These are phyloP conservation scores for Fraxinus excelsior DNA, from an alignment of 257 asterid species.

Conservation along the genomic window DNA sequence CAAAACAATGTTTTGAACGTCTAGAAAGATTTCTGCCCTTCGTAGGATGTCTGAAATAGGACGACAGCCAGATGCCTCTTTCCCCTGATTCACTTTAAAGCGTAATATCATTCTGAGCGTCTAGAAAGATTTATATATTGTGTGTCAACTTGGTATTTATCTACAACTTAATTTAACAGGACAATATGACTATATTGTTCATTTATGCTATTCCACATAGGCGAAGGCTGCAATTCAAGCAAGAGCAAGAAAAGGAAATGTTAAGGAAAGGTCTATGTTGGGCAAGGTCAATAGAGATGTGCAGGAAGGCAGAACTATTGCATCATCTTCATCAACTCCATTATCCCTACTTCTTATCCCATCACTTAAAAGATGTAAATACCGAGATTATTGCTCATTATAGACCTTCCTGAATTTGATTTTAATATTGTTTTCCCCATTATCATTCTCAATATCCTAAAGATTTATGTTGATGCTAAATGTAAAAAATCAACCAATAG, in stretches of 20 bases:
- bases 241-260: conserved; percentile 73
- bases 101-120: background rate
- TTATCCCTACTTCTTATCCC: conserved; percentile 78
- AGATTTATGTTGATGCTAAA: background rate
- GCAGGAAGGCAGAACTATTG: conserved; percentile 62
- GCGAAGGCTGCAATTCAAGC: conserved; percentile 93
- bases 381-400: background rate
- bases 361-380: conserved; percentile 82
- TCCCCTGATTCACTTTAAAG: background rate
- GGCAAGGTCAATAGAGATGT: conserved; percentile 64
- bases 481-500: background rate
- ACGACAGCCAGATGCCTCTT: too few relatives aligned
- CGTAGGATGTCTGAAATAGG: too few relatives aligned
- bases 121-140: background rate
- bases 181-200: conserved; percentile 21
- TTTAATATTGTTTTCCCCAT: background rate
- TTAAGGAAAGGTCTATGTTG: conserved; percentile 68
- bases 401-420: conserved; percentile 5
- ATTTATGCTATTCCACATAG: conserved; percentile 42
- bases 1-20: conserved; percentile 78
- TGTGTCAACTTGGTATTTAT: conserved; percentile 1
- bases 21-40: too few relatives aligned
- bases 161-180: conserved; percentile 4
- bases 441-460: conserved; percentile 6
- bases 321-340: conserved; percentile 64